Evolutionary conservation across 1,139 yeast genomes (phyloP).

Genomic region (Cylindricascospora bacillispora): DNA sequence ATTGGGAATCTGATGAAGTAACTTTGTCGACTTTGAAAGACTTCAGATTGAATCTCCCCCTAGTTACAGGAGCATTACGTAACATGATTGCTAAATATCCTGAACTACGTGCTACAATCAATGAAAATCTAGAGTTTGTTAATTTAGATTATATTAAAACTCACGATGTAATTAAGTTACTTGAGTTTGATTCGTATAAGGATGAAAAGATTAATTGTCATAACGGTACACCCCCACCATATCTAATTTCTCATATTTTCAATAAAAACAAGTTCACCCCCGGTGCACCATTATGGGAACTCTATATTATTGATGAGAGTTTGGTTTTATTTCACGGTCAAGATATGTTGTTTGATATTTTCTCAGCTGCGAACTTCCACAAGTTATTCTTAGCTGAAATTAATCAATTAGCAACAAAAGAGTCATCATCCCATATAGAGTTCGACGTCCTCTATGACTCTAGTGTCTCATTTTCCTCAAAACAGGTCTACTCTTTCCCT

Average conservation of each 20-base stretch:
- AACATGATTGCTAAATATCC: slow-evolving; percentile 14
- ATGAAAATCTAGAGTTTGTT: slow-evolving; percentile 13
- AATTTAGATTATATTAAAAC: slow-evolving; percentile 11
- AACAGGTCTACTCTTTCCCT: slow-evolving; percentile 6
- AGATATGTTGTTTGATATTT: slow-evolving; percentile 20
- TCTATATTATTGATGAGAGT: slow-evolving; percentile 18
- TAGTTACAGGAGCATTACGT: slow-evolving; percentile 13
- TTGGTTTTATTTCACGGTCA: slow-evolving; percentile 22
- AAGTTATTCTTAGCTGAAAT: slow-evolving; percentile 7
- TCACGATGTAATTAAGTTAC: slow-evolving; percentile 15
- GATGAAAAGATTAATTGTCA: slow-evolving; percentile 21
- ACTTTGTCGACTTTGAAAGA: slow-evolving; percentile 12
- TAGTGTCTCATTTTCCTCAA: not conserved
- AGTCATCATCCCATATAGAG: slow-evolving; percentile 3
- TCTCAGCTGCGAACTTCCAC: slow-evolving; percentile 23
- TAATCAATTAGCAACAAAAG: slow-evolving; percentile 1
- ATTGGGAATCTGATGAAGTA: slow-evolving; percentile 14
- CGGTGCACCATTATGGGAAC: slow-evolving; percentile 20
- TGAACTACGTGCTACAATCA: slow-evolving; percentile 18
- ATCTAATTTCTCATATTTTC: slow-evolving; percentile 19
- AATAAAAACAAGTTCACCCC: slow-evolving; percentile 15
- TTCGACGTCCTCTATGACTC: not conserved
- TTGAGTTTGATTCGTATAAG: slow-evolving; percentile 15
- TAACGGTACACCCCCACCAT: slow-evolving; percentile 18
- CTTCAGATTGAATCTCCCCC: slow-evolving; percentile 8